phyloP scores from a whole-genome alignment of 2,329 filamentous ascomycete species.

The Penicillium sclerotiorum region DNA sequence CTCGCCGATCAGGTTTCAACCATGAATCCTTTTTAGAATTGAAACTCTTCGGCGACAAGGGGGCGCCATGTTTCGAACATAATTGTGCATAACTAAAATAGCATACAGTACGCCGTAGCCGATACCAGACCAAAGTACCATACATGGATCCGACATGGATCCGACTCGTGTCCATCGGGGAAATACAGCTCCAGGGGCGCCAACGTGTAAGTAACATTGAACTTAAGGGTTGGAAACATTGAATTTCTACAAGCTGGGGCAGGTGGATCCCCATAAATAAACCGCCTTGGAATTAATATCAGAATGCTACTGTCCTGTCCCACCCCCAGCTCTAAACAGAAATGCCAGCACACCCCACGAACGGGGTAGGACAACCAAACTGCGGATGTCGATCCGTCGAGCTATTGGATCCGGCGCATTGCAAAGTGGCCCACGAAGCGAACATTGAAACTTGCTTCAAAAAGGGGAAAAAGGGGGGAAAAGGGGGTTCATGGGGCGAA shows the following conservation, averaged over 20 bases:
- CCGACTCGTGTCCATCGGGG: not conserved
- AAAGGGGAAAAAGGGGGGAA: constrained; percentile 9
- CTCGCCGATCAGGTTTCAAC: constrained; percentile 19
- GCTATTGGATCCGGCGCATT: too few species aligned
- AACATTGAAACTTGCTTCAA: not conserved
- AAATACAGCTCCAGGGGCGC: too few species aligned
- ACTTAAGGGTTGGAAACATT: too few species aligned
- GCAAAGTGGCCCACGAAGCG: constrained; percentile 2
- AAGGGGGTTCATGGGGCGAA: too few species aligned
- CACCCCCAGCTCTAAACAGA: constrained; percentile 1
- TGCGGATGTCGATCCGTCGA: too few species aligned
- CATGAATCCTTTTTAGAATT: constrained; percentile 3
- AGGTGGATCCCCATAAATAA: too few species aligned
- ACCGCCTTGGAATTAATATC: constrained; percentile 3
- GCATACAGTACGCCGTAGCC: too few species aligned
- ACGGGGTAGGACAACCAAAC: not conserved
- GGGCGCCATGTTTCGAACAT: constrained; percentile 3
- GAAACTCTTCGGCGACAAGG: constrained; percentile 9
- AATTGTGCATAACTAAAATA: not conserved
- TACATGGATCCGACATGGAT: too few species aligned
- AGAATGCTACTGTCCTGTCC: not conserved
- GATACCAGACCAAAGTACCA: not conserved
- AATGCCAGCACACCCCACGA: constrained; percentile 1
- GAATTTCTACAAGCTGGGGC: too few species aligned
- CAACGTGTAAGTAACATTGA: too few species aligned